Evolutionary conservation across 192 early-diverging fungal genomes (phyloP).

Genomic region (Geosiphon pyriformis): DNA sequence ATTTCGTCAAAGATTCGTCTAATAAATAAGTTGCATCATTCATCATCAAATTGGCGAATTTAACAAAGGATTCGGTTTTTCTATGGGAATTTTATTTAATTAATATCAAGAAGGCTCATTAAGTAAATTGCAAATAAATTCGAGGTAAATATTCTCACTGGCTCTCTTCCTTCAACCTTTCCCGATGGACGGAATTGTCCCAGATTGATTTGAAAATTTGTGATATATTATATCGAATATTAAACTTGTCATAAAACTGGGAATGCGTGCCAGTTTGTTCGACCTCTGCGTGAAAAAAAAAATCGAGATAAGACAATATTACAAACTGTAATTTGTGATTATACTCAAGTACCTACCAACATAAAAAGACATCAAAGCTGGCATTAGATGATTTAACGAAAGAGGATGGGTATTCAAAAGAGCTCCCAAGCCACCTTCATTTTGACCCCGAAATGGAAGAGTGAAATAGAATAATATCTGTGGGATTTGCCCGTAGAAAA

Average conservation of each 20-base stretch:
- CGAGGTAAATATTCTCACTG: slow-evolving; percentile 36
- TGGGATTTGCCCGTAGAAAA: no score
- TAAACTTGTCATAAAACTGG: slow-evolving; percentile 99
- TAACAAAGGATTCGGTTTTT: slow-evolving; percentile 74
- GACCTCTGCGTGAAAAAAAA: no score
- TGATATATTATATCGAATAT: slow-evolving; percentile 92
- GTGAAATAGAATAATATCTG: slow-evolving; percentile 81
- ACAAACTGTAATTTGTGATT: no score
- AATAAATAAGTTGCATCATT: slow-evolving; percentile 93
- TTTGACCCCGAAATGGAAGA: slow-evolving; percentile 49
- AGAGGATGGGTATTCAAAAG: slow-evolving; percentile 71
- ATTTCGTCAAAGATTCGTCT: slow-evolving; percentile 86
- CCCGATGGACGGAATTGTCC: slow-evolving; percentile 66
- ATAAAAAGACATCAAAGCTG: slow-evolving; percentile 85
- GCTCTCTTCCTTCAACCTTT: slow-evolving; percentile 55
- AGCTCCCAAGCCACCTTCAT: slow-evolving; percentile 56
- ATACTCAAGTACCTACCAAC: slow-evolving; percentile 67
- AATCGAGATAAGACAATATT: no score
- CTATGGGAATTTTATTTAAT: no score
- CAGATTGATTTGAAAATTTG: slow-evolving; percentile 84
- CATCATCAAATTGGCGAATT: slow-evolving; percentile 87
- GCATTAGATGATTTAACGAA: slow-evolving; percentile 69
- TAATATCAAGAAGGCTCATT: no score
- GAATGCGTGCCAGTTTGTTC: slow-evolving; percentile 89
- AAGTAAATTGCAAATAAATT: background rate